Evolutionary conservation across 169 alveolate genomes (phyloP).

Genomic region (Theileria luwenshuni): DNA sequence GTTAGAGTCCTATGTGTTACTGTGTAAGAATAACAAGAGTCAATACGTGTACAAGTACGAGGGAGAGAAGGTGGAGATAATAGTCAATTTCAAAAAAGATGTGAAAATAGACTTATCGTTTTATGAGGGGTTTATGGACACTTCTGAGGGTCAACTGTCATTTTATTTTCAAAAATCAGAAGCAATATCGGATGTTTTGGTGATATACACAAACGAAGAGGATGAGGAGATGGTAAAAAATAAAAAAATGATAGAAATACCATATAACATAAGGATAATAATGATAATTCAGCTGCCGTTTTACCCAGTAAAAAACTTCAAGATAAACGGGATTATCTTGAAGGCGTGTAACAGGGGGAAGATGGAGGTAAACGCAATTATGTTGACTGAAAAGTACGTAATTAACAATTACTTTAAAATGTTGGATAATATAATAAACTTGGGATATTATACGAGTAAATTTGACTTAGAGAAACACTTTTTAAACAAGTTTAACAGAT

Average conservation of each 20-base stretch:
- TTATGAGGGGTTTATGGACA: constrained; percentile 26
- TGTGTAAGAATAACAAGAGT: constrained; percentile 39
- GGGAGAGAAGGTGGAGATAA: background rate
- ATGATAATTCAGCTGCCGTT: constrained; percentile 9
- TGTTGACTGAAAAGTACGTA: constrained; percentile 1
- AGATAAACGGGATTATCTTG: background rate
- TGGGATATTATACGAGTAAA: background rate
- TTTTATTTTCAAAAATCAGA: constrained; percentile 23
- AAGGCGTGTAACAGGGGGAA: background rate
- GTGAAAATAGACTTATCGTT: constrained; percentile 47
- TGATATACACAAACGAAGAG: constrained; percentile 17
- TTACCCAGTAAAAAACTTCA: background rate
- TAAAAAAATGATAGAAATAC: background rate
- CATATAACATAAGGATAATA: constrained; percentile 3
- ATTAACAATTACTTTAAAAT: background rate
- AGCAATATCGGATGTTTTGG: constrained; percentile 3
- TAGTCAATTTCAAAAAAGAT: constrained; percentile 23
- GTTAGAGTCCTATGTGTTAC: constrained; percentile 18
- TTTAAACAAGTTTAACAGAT: background rate
- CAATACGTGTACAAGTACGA: constrained; percentile 37
- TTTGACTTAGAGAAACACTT: background rate
- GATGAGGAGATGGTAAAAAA: background rate
- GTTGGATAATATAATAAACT: background rate
- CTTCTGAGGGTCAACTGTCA: constrained; percentile 46
- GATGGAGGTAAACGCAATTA: background rate